These are phyloP conservation scores for Paragyromitra xinjiangensis DNA, from an alignment of 495 filamentous ascomycete genomes.

Conservation along the genomic window DNA sequence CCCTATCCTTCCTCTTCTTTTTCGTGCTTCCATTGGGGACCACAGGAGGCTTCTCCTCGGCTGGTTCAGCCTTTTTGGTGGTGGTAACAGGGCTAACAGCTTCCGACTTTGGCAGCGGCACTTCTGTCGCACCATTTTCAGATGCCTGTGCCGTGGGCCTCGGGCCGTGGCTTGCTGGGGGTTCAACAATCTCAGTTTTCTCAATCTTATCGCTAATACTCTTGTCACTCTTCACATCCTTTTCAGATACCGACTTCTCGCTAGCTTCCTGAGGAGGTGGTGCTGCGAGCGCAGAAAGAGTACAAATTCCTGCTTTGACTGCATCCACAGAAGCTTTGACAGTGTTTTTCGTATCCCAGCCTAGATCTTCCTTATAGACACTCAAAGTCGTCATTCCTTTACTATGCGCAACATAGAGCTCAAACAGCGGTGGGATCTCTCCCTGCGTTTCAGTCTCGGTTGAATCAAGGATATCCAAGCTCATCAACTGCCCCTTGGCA, in stretches of 20 bases:
- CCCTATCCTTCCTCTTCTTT: slow-evolving; percentile 69
- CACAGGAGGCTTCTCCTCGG: slow-evolving; percentile 61
- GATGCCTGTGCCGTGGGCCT: slow-evolving; percentile 20
- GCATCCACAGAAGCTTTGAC: slow-evolving; percentile 79
- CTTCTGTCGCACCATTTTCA: slow-evolving; percentile 37
- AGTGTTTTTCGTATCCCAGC: slow-evolving; percentile 87
- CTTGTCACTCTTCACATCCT: slow-evolving; percentile 63
- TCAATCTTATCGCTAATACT: slow-evolving; percentile 59
- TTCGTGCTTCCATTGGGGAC: slow-evolving; percentile 63
- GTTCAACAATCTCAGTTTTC: slow-evolving; percentile 57
- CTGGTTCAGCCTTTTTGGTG: slow-evolving; percentile 34
- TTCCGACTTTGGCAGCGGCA: slow-evolving; percentile 52
- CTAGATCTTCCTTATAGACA: slow-evolving; percentile 86
- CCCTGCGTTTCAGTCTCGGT: slow-evolving; percentile 67
- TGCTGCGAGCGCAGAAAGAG: slow-evolving; percentile 53
- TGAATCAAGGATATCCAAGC: slow-evolving; percentile 82
- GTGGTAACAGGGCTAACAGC: slow-evolving; percentile 37
- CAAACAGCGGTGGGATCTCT: slow-evolving; percentile 71
- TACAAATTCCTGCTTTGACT: slow-evolving; percentile 64
- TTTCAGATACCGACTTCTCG: slow-evolving; percentile 63
- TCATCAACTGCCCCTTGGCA: slow-evolving; percentile 86
- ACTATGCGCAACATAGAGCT: slow-evolving; percentile 97
- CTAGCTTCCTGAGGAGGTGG: slow-evolving; percentile 55
- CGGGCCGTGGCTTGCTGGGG: slow-evolving; percentile 15
- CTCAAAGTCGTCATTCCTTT: slow-evolving; percentile 87